Evolutionary conservation across 1,284 basidiomycete genomes (phyloP).

Genomic region (Sutorius eximius): DNA sequence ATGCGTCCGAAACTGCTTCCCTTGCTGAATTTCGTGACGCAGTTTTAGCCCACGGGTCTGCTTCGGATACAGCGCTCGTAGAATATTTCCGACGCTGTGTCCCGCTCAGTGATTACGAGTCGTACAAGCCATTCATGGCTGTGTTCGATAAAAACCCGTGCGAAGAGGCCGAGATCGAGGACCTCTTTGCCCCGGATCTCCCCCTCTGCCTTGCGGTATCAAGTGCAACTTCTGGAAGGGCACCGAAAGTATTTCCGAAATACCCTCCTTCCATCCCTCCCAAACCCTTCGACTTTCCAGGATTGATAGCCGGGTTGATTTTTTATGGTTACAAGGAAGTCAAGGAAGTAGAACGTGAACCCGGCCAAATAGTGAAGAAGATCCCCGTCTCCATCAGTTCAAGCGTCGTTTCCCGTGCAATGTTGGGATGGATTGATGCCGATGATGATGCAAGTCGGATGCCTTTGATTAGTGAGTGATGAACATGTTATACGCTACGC

Average conservation of each 20-base stretch:
- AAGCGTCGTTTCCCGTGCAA: background rate
- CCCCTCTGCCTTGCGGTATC: slow-evolving; percentile 6
- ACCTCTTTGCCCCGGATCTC: slow-evolving; percentile 17
- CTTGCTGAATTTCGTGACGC: slow-evolving; percentile 6
- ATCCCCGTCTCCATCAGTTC: background rate
- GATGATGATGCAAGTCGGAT: slow-evolving; percentile 1
- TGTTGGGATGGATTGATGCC: background rate
- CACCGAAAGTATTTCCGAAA: background rate
- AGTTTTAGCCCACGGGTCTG: background rate
- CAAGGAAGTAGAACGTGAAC: slow-evolving; percentile 2
- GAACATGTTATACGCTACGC: no score
- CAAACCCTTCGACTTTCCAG: background rate
- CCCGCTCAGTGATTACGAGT: slow-evolving; percentile 10
- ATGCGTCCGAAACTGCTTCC: slow-evolving; percentile 1
- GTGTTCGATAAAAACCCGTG: slow-evolving; percentile 10
- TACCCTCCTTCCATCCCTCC: background rate
- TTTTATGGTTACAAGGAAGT: background rate
- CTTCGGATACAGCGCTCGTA: background rate
- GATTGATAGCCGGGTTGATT: background rate
- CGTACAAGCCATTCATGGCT: slow-evolving; percentile 13
- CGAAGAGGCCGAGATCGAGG: slow-evolving; percentile 4
- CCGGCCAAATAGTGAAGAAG: background rate
- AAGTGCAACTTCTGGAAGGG: slow-evolving; percentile 13
- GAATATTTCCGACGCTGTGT: slow-evolving; percentile 4
- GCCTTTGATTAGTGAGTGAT: background rate